phyloP scores from a whole-genome alignment of 345 rosid species.

The Bruguiera gymnorhiza region DNA sequence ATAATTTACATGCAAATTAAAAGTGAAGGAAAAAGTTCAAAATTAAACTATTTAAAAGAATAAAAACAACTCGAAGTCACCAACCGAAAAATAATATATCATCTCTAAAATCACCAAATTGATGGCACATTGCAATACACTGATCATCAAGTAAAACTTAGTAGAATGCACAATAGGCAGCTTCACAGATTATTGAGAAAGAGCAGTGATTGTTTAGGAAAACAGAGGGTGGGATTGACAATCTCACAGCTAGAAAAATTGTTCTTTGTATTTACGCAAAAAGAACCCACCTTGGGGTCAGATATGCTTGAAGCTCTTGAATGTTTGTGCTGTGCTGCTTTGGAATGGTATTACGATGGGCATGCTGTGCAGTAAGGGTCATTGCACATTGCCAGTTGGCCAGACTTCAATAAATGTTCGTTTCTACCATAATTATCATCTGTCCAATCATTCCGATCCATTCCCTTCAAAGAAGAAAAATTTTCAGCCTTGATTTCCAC shows the following conservation, averaged over 20 bases:
- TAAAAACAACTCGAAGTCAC: no score
- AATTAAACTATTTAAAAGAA: no score
- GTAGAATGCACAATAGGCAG: no score
- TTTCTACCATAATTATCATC: conserved; percentile 49
- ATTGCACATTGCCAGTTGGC: conserved; percentile 75
- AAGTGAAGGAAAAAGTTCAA: no score
- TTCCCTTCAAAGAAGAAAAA: conserved; percentile 27
- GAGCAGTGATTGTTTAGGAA: no score
- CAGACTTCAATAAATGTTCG: conserved; percentile 73
- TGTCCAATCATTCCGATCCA: conserved; percentile 36
- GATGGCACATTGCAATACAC: no score
- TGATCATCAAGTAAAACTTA: no score
- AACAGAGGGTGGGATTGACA: not conserved
- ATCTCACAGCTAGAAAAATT: not conserved
- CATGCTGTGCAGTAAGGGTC: conserved; percentile 95
- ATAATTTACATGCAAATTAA: no score
- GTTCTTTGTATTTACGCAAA: not conserved
- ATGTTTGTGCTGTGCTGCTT: conserved; percentile 32
- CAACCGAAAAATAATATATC: no score
- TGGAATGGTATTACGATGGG: conserved; percentile 55
- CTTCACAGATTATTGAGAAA: no score
- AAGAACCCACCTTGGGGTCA: conserved; percentile 45
- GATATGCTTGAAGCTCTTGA: conserved; percentile 46
- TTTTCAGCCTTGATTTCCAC: conserved; percentile 37
- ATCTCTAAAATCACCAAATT: no score